These are phyloP conservation scores for Colletotrichum eremochloae DNA, from an alignment of 2,329 filamentous ascomycete species.

Conservation along the genomic window DNA sequence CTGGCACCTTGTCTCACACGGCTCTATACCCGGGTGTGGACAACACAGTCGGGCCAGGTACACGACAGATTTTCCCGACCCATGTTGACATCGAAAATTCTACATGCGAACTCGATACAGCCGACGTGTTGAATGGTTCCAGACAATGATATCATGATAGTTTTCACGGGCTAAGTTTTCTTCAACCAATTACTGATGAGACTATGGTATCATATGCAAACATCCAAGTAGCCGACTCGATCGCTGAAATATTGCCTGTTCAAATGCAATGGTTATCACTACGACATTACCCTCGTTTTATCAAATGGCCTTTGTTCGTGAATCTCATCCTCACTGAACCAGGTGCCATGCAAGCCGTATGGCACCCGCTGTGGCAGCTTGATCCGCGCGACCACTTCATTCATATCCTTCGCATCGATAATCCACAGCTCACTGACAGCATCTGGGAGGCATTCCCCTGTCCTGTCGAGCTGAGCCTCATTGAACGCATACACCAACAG, in stretches of 20 bases:
- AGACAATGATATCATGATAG: background rate
- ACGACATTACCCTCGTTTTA: background rate
- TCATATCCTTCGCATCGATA: slow-evolving; percentile 74
- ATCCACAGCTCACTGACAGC: slow-evolving; percentile 76
- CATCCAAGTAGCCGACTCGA: background rate
- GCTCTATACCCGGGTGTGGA: background rate
- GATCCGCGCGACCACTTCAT: slow-evolving; percentile 69
- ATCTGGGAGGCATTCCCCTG: slow-evolving; percentile 58
- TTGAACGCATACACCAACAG: slow-evolving; percentile 79
- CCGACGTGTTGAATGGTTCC: background rate
- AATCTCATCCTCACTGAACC: slow-evolving; percentile 69
- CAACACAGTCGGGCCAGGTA: background rate
- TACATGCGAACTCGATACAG: background rate
- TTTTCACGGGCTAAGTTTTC: background rate
- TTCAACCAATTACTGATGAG: background rate
- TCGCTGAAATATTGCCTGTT: too few relatives aligned
- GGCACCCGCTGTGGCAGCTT: slow-evolving; percentile 75
- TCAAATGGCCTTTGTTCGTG: slow-evolving; percentile 56
- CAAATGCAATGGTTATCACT: background rate
- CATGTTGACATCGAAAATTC: background rate
- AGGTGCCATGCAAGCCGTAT: slow-evolving; percentile 76
- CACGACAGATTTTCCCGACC: too few relatives aligned
- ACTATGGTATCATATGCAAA: slow-evolving; percentile 27
- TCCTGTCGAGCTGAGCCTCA: slow-evolving; percentile 70
- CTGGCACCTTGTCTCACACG: background rate